A percentile compares a stretch with the other conserved stretches of the same genome.
phyloP scores from a whole-genome alignment of 345 rosid species.

The Eucalyptus cloeziana region DNA sequence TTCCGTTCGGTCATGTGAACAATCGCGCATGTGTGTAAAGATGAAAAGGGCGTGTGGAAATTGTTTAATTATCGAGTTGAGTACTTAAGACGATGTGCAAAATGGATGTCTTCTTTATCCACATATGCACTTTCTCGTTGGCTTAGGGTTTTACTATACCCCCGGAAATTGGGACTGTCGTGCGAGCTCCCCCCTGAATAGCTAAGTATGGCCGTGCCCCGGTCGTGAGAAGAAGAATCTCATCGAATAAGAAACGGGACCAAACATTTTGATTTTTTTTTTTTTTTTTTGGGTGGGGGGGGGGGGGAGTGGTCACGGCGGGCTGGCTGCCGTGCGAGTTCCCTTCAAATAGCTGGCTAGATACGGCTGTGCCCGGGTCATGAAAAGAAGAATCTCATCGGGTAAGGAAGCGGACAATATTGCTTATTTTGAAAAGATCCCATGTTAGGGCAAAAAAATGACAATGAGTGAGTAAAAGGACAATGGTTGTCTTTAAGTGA shows the following conservation, averaged over 20 bases:
- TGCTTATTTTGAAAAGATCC: neutral
- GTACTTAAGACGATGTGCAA: neutral
- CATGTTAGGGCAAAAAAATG: neutral
- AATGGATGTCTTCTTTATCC: neutral
- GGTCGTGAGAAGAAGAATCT: neutral
- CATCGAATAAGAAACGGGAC: neutral
- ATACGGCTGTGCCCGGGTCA: neutral
- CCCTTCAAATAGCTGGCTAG: neutral
- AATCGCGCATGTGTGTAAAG: neutral
- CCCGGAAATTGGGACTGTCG: neutral
- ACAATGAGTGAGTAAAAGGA: neutral
- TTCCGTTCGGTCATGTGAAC: neutral
- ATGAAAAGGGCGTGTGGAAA: neutral
- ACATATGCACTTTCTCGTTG: neutral
- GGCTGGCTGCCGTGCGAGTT: neutral
- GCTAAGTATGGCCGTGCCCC: neutral
- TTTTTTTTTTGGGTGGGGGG: too few species aligned
- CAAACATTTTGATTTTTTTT: too few species aligned
- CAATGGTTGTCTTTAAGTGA: neutral
- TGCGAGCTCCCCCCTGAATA: neutral
- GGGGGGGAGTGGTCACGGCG: neutral
- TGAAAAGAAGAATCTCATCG: neutral
- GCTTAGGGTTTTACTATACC: neutral
- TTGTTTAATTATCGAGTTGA: neutral
- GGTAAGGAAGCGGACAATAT: neutral